These are phyloP conservation scores for Brassica nigra DNA, from an alignment of 345 rosid genomes.

Conservation along the genomic window DNA sequence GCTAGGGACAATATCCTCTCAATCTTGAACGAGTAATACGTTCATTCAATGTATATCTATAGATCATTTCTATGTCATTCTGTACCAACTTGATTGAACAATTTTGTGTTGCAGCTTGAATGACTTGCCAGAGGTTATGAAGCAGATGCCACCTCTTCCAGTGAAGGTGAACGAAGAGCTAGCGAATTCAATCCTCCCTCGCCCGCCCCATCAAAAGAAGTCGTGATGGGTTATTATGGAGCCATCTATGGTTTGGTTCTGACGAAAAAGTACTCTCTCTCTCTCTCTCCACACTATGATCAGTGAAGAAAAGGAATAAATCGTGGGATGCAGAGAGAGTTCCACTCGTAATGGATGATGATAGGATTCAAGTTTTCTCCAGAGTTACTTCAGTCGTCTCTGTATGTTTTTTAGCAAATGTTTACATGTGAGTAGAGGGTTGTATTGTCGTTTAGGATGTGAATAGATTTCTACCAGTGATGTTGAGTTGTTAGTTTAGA, in stretches of 20 bases:
- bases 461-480: slow-evolving; percentile 40
- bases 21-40: slow-evolving; percentile 68
- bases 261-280: slow-evolving; percentile 28
- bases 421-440: slow-evolving; percentile 32
- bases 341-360: slow-evolving; percentile 21
- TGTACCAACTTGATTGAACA: slow-evolving; percentile 6
- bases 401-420: slow-evolving; percentile 25
- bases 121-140: slow-evolving; percentile 83
- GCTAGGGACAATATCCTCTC: slow-evolving; percentile 68
- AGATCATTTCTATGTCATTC: slow-evolving; percentile 1
- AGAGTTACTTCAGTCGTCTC: slow-evolving; percentile 24
- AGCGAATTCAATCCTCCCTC: slow-evolving; percentile 65
- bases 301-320: slow-evolving; percentile 29
- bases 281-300: background rate
- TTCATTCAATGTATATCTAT: background rate
- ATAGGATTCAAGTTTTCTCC: slow-evolving; percentile 32
- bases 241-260: background rate
- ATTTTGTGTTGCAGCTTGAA: slow-evolving; percentile 60
- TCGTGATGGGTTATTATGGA: slow-evolving; percentile 39
- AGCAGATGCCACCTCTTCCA: slow-evolving; percentile 89
- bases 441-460: slow-evolving; percentile 41
- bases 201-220: slow-evolving; percentile 54
- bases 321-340: slow-evolving; percentile 22
- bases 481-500: background rate
- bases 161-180: slow-evolving; percentile 77